phyloP scores from a whole-genome alignment of 2,329 filamentous ascomycete species.

The Sclerotinia nivalis region DNA sequence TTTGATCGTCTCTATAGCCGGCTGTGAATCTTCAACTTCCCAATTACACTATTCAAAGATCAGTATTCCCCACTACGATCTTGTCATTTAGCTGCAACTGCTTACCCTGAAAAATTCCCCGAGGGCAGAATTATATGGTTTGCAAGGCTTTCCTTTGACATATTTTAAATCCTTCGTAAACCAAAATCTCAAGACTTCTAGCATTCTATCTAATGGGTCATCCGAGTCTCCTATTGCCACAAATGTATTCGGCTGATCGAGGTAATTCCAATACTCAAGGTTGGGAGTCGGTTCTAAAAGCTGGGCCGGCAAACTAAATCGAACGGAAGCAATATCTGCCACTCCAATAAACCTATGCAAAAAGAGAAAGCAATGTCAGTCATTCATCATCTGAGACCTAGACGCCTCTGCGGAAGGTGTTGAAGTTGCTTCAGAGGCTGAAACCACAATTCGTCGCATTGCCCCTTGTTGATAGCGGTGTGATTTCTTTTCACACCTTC shows the following conservation, averaged over 20 bases:
- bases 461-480: constrained; percentile 29
- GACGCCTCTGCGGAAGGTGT: background rate
- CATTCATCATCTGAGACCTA: background rate
- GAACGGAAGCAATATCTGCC: constrained; percentile 88
- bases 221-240: constrained; percentile 82
- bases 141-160: constrained; percentile 96
- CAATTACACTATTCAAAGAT: constrained; percentile 73
- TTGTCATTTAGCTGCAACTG: background rate
- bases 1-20: constrained; percentile 52
- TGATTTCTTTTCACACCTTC: background rate
- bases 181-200: constrained; percentile 94
- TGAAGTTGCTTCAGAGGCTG: constrained; percentile 19
- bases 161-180: constrained; percentile 99
- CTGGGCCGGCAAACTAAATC: constrained; percentile 94
- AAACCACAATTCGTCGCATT: constrained; percentile 20
- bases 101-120: constrained; percentile 94
- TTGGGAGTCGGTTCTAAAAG: constrained; percentile 95
- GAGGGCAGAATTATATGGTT: constrained; percentile 95
- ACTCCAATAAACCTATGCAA: constrained; percentile 84
- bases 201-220: constrained; percentile 87
- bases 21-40: constrained; percentile 81
- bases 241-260: constrained; percentile 93
- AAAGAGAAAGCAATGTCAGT: constrained; percentile 3
- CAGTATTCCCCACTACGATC: constrained; percentile 20
- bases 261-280: constrained; percentile 98